Evolutionary conservation across 176 grass and related monocot genomes (phyloP), one percentile per base, ranked within the genome.

Genomic region (Otatea glauca): DNA sequence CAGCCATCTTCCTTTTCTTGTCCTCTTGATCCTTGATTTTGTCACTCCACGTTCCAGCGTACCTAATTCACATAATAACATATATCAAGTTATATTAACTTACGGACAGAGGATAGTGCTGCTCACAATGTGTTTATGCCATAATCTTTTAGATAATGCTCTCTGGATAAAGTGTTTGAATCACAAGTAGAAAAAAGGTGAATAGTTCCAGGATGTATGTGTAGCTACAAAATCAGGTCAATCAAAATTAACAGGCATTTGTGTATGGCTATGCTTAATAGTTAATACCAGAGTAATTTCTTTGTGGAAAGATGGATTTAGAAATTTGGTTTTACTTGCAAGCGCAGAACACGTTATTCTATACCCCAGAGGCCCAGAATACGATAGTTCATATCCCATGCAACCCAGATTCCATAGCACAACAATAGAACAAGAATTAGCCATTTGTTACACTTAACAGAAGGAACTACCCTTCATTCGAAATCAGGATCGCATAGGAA

Each of bases 1-100:
- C 64, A 35, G 16, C 24, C 68, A 90, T 88, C 62, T 83, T 89
- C 74, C 89, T 96, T 70, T 82, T 95, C 87, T 84, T 96, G 44
- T 85, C 86, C 59, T 96, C 93, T 34, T 84, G 93, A 7, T 99
- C 90, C 60, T 89, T 93, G 77, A 87, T 83, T 83, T 99, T 99
- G 81, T 96, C 96, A 3, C 93, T 96, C 93, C 96, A 99, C 50
- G 91, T 94, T 62, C 86, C 96, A 0, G 96, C n/a, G 20, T 99
- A 99, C 89, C 96, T 99, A 72, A 69, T 86, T 68, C 7, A 48
- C 25, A 88, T 17, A 7, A 72, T 70, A 70, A 20, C 6, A 80
- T 2, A n/a, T 0, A 16, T 1, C 34, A 43, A 29, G 20, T 55
- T 53, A 25, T 10, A 42, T 21, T 6, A 32, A 51, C 9, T 43